Evolutionary conservation across 176 grass and related monocot species (phyloP), one percentile per base, ranked within the genome.

Genomic region (Aegilops tauschii): DNA sequence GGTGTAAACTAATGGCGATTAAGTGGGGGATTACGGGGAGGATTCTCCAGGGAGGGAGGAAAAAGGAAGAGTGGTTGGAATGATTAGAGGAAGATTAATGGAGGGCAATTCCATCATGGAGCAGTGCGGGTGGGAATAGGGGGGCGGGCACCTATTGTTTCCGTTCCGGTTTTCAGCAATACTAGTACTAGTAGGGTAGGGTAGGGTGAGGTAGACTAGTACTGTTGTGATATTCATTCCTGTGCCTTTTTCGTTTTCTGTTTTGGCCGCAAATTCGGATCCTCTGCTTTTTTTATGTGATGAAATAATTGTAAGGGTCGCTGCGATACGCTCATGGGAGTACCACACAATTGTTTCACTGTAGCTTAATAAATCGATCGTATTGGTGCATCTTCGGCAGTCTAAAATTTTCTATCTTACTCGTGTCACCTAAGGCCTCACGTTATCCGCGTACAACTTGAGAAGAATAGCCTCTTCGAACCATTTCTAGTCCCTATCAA

Each of bases 11-110:
- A 77, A 80, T 81, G 75, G 27, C 0, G 47, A 23, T 54, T 84
- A 87, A 79, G 36, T 64, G 49, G 31, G 12, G 44, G 36, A 52
- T 82, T 42, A 40, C 34, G 64, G 50, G 69, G 50, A 54, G 62
- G 54, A 42, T 71, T 81, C 21, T 79, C 74, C 30, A 58, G 14
- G 58, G 61, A 81, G 16, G 59, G 18, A 52, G 66, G 73, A 83
- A 52, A 83, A 78, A 14, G 61, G n/a, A 21, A 61, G 73, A 69
- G 69, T 78, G 71, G 88, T 64, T 78, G 88, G 31, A 45, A 68
- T 52, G 80, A 82, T 56, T 32, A 64, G 78, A 30, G n/a, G 20
- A 36, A 37, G 50, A 62, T 50, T 64, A 78, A 72, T 62, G 69
- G 63, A 80, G 64, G 35, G 8, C 17, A 13, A 75, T 75, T 35